Base-by-base conservation (phyloP, 768 basidiomycete species). In the Naematelia encephala region DNA sequence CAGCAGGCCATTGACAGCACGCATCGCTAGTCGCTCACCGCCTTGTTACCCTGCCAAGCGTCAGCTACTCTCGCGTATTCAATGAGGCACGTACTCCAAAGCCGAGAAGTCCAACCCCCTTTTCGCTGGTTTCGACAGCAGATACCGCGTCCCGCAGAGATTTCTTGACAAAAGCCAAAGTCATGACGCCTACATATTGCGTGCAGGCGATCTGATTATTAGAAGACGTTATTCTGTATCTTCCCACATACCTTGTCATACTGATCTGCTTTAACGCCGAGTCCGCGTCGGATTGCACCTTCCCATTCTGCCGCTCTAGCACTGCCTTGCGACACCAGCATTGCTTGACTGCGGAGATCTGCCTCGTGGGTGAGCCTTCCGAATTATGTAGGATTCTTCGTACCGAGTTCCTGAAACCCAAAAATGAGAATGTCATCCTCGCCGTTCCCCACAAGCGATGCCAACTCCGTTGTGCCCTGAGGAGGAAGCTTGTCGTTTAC, bases 401-500 rank as follows among this genome's bases (percentile, higher is more conserved):
- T 26, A 71, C 69, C 70, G 10, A 68, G 67, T 61, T 73, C 72
- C 43, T 73, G 72, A n/a, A 70, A 67, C 1, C 69, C 67, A 34
- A 70, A 70, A 0, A 73, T 69, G 30, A 73, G 51, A 1, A 73
- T n/a, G 54, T 73, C 72, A n/a, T 67, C 67, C 30, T 63, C 57
- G 1, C 69, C 72, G 8, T 55, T 34, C 26, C 69, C 69, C 1
- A 59, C 67, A 8, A 70, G 44, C 13, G 64, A 55, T 16, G 47
- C 51, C 1, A 73, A 51, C 29, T 70, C 69, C 12, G 34, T 56
- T 12, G 69, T 65, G 3, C 62, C 65, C 11, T 54, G 49, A 4
- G 69, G 72, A 5, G 72, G 72, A 5, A 73, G 51, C 28, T 62
- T 63, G 29, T 73, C 72, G 51, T 73, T 73, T 12, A 73, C 72